A percentile compares a stretch with the other conserved stretches of the same genome.
These are phyloP conservation scores for Lepiota brunneoincarnata DNA, from an alignment of 768 basidiomycete species.

Conservation along the genomic window DNA sequence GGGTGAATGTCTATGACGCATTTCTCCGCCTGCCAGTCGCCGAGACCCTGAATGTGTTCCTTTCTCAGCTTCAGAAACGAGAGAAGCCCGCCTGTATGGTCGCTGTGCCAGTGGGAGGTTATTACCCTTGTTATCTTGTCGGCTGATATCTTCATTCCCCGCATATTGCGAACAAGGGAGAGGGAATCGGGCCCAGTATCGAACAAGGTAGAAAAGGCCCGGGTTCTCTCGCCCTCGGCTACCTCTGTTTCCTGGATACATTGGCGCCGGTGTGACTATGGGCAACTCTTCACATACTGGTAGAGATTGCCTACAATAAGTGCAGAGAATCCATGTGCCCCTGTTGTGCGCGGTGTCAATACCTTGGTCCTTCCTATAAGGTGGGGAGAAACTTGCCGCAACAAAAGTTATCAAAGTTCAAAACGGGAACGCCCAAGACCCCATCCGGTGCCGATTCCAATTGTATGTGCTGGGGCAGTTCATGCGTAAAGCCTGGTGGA, in stretches of 20 bases:
- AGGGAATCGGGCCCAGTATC: constrained; percentile 82
- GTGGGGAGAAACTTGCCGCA: constrained; percentile 32
- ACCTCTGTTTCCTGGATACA: constrained; percentile 8
- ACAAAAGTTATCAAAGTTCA: constrained; percentile 73
- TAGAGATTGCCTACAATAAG: constrained; percentile 53
- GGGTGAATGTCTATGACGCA: constrained; percentile 77
- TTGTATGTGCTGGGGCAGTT: constrained; percentile 63
- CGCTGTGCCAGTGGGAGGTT: constrained; percentile 79
- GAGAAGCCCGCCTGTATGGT: constrained; percentile 73
- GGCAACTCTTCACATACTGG: not conserved
- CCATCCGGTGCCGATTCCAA: constrained; percentile 42
- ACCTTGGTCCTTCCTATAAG: not conserved
- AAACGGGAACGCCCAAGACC: constrained; percentile 51
- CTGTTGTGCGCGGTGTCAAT: constrained; percentile 27
- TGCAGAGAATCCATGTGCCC: constrained; percentile 84
- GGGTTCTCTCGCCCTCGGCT: not conserved
- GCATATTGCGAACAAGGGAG: constrained; percentile 71
- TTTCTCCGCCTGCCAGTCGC: constrained; percentile 6
- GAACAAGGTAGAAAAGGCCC: constrained; percentile 54
- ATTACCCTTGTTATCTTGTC: constrained; percentile 59
- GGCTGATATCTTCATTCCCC: constrained; percentile 54
- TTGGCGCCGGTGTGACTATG: not conserved
- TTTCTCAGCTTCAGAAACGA: constrained; percentile 54
- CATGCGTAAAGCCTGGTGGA: constrained; percentile 76
- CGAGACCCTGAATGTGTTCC: not conserved